phyloP scores from a whole-genome alignment of 73 alveolate species.

The Tetrahymena elliotti region DNA sequence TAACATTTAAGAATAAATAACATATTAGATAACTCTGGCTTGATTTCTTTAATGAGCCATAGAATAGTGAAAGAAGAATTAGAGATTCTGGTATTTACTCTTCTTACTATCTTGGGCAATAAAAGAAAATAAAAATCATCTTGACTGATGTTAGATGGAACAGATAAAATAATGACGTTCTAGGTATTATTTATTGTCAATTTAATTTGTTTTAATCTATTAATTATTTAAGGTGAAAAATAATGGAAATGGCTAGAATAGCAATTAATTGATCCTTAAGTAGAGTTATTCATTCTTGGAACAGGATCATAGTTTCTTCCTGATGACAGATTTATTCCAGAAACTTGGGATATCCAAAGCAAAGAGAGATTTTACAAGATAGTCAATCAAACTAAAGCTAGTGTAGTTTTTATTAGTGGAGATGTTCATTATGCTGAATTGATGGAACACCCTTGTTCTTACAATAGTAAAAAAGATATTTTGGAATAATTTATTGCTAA shows the following conservation, averaged over 20 bases:
- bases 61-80: slow-evolving; percentile 30
- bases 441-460: slow-evolving; percentile 41
- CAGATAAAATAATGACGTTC: slow-evolving; percentile 1
- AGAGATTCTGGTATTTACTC: slow-evolving; percentile 48
- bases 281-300: slow-evolving; percentile 40
- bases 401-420: slow-evolving; percentile 60
- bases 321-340: slow-evolving; percentile 47
- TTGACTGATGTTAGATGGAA: slow-evolving; percentile 61
- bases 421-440: slow-evolving; percentile 72
- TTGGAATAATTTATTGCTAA: not conserved
- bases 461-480: not conserved
- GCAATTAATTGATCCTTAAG: slow-evolving; percentile 11
- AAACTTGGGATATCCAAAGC: slow-evolving; percentile 29
- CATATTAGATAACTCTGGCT: slow-evolving; percentile 38
- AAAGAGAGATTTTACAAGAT: slow-evolving; percentile 41
- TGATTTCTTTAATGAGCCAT: slow-evolving; percentile 59
- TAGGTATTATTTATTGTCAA: not conserved
- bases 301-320: slow-evolving; percentile 61
- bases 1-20: slow-evolving; percentile 34
- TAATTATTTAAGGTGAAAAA: slow-evolving; percentile 44
- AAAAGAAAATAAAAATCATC: slow-evolving; percentile 37
- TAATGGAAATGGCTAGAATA: slow-evolving; percentile 66
- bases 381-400: slow-evolving; percentile 25
- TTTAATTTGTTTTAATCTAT: not conserved
- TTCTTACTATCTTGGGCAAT: slow-evolving; percentile 34